These are phyloP conservation scores for Vitis hybrid DNA, from an alignment of 177 flowering plant genomes.

Conservation along the genomic window DNA sequence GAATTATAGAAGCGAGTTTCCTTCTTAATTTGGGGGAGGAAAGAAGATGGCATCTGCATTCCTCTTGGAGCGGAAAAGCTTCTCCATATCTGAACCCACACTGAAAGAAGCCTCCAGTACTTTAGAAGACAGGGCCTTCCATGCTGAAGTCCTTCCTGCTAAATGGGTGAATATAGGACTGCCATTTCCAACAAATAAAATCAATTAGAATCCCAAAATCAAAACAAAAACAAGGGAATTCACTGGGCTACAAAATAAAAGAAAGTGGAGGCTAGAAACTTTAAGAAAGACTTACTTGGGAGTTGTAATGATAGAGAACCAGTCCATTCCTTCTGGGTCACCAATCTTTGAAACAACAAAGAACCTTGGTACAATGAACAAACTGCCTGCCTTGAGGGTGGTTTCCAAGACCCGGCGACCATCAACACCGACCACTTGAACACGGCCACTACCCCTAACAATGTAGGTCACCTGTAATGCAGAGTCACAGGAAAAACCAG, in stretches of 20 bases:
- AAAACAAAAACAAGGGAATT: not conserved
- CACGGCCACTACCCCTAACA: slow-evolving; percentile 77
- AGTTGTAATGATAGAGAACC: slow-evolving; percentile 91
- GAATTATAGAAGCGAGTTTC: not conserved
- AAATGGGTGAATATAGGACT: slow-evolving; percentile 73
- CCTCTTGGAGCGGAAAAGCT: slow-evolving; percentile 67
- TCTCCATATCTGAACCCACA: slow-evolving; percentile 51
- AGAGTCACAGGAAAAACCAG: slow-evolving; percentile 93
- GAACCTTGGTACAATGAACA: slow-evolving; percentile 90
- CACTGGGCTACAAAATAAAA: not conserved
- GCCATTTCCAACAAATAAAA: slow-evolving; percentile 14
- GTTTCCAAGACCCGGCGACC: slow-evolving; percentile 61
- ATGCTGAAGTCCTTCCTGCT: slow-evolving; percentile 69
- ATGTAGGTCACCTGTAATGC: slow-evolving; percentile 84
- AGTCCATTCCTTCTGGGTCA: slow-evolving; percentile 65
- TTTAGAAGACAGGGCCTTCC: slow-evolving; percentile 82
- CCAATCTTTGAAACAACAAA: slow-evolving; percentile 86
- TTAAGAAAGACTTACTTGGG: slow-evolving; percentile 52
- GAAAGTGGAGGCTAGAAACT: not conserved
- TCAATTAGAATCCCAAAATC: not conserved
- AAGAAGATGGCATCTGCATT: slow-evolving; percentile 63
- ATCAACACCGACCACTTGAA: slow-evolving; percentile 76
- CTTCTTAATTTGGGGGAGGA: slow-evolving; percentile 54
- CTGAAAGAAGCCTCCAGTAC: slow-evolving; percentile 72
- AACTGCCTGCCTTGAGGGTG: slow-evolving; percentile 35